Evolutionary conservation across 2,329 filamentous ascomycete species (phyloP).

Genomic region (Colletotrichum destructivum): DNA sequence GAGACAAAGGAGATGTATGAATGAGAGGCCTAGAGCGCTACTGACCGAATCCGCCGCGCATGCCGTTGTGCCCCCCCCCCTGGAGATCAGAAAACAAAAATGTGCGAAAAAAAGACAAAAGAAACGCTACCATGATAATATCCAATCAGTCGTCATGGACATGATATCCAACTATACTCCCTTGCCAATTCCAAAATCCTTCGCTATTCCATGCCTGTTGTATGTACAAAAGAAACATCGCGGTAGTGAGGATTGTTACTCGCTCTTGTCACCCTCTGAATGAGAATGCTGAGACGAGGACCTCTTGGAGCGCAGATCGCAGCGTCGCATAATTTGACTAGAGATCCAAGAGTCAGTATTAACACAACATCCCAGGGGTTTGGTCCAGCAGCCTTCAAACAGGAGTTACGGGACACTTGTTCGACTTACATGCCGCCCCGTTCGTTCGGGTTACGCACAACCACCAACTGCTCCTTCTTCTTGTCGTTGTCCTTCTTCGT

Average conservation of each 20-base stretch:
- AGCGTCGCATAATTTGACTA: conserved; percentile 42
- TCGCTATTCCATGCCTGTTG: conserved; percentile 8
- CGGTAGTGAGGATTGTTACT: conserved; percentile 6
- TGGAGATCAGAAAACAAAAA: not conserved
- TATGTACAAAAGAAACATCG: not conserved
- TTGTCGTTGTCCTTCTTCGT: conserved; percentile 41
- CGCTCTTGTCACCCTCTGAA: conserved; percentile 39
- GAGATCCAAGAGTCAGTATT: conserved; percentile 15
- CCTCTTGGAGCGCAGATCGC: conserved; percentile 37
- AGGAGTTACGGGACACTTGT: no score
- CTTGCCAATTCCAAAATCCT: not conserved
- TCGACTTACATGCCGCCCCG: conserved; percentile 41
- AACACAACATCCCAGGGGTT: no score
- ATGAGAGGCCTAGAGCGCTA: conserved; percentile 16
- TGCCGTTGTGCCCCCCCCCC: conserved; percentile 6
- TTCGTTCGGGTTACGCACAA: conserved; percentile 41
- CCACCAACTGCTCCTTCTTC: conserved; percentile 43
- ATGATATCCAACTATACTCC: not conserved
- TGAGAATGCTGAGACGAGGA: conserved; percentile 33
- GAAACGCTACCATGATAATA: conserved; percentile 4
- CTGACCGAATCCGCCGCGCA: conserved; percentile 1
- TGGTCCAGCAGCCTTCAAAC: no score
- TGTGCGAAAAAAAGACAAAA: conserved; percentile 14
- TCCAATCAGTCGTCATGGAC: not conserved
- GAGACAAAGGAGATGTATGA: conserved; percentile 29